A percentile compares a stretch with the other conserved stretches of the same genome.
These are phyloP conservation scores for Cerrena zonata DNA, from an alignment of 1,284 basidiomycete genomes.

Conservation along the genomic window DNA sequence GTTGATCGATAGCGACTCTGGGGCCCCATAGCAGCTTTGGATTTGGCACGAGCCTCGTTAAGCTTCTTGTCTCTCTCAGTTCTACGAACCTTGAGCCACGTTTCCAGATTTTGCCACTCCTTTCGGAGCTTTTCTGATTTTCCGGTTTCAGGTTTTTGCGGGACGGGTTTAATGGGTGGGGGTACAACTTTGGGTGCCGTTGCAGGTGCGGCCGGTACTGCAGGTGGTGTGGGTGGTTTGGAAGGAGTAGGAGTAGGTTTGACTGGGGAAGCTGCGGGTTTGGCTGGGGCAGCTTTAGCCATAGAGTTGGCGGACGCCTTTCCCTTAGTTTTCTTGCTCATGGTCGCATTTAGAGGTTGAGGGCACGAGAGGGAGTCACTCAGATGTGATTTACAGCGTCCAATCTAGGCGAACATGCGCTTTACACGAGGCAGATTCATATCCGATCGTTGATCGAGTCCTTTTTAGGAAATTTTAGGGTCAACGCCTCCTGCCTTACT, in stretches of 20 bases:
- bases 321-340: conserved; percentile 10
- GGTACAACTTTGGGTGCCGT: conserved; percentile 6
- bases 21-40: background rate
- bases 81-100: conserved; percentile 11
- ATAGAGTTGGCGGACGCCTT: conserved; percentile 5
- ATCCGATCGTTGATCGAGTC: background rate
- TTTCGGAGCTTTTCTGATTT: conserved; percentile 7
- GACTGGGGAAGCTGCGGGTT: background rate
- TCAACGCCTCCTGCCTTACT: no score
- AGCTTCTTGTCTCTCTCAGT: conserved; percentile 12
- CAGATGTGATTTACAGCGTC: conserved; percentile 1
- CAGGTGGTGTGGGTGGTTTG: conserved; percentile 5
- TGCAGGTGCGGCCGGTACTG: background rate
- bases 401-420: background rate
- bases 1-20: background rate
- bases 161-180: conserved; percentile 2
- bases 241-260: conserved; percentile 7
- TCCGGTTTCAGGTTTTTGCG: conserved; percentile 4
- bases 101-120: conserved; percentile 15
- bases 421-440: background rate
- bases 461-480: no score
- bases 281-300: background rate
- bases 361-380: background rate
- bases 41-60: conserved; percentile 7
- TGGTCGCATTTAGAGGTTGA: background rate